Base-by-base conservation (phyloP, 1,284 basidiomycete genomes). In the Sanguinoderma infundibulare region DNA sequence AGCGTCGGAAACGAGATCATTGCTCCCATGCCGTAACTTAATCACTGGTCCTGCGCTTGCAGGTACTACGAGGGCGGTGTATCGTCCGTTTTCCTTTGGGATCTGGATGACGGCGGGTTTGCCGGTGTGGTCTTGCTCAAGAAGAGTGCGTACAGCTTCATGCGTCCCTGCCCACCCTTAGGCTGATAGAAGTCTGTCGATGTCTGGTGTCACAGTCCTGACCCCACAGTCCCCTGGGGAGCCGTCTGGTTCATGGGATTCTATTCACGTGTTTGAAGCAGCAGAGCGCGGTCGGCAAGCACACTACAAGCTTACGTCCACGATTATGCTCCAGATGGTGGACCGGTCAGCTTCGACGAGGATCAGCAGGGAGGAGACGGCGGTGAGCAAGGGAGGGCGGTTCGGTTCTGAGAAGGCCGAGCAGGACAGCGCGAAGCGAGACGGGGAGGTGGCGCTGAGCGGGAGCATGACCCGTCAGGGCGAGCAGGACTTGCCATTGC, bases 61-160 rank as follows among this genome's bases (percentile, higher is more conserved):
- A 94, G 92, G 82, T 99, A 99, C 82, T 98, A 89, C 77, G 97
- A 98, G 76, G 96, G 96, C 5, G 98, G 98, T 5, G 89, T 95
- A 1, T 98, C 96, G n/a, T 96, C 93, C 20, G 97, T 98, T 17
- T 99, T 98, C 77, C 87, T 99, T 12, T 99, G 98, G 98, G 98
- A 99, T 73, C 83, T 97, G 22, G 96, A 98, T 60, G 96, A 98
- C 67, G 94, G 95, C 24, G 91, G 90, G 39, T 99, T 98, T 77
- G 98, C 98, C 5, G 98, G 98, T 10, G 98, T 98, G 0, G 96
- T 99, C 0, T 78, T 99, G 50, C 81, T 99, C 66, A 98, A 98
- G 83, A 99, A 99, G 81, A 84, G 96, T 97, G 66, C 68, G 92
- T 80, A 5, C 12, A n/a, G n/a, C n/a, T 24, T 34, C 24, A 47